phyloP scores from a whole-genome alignment of 108 stramenopile species.

The Cyclotella atomus region DNA sequence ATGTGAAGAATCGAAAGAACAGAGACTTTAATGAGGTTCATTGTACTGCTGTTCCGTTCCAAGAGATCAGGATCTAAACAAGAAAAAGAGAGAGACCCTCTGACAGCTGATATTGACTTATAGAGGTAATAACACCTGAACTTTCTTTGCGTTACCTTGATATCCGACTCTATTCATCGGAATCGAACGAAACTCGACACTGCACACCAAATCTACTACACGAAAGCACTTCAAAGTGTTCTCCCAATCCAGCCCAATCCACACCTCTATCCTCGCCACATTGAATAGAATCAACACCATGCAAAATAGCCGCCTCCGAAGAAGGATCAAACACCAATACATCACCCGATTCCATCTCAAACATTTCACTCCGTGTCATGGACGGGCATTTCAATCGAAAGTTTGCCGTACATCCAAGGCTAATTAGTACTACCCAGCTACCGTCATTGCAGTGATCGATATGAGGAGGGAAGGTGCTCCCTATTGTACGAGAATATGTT shows the following conservation, averaged over 20 bases:
- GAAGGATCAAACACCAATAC: constrained; percentile 23
- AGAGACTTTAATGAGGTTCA: not conserved
- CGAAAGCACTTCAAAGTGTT: not conserved
- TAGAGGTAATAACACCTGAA: not conserved
- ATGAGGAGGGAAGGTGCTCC: constrained; percentile 12
- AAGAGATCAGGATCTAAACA: too few relatives aligned
- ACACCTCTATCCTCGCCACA: not conserved
- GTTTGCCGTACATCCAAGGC: constrained; percentile 16
- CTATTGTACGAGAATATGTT: not conserved
- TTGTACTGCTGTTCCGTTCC: too few relatives aligned
- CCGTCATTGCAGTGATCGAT: constrained; percentile 25
- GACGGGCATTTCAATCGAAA: not conserved
- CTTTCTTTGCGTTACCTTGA: not conserved
- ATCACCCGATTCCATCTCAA: constrained; percentile 13
- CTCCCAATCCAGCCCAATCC: constrained; percentile 5
- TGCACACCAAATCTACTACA: constrained; percentile 19
- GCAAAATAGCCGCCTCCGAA: constrained; percentile 12
- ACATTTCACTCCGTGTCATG: not conserved
- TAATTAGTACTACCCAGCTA: constrained; percentile 12
- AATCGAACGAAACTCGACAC: constrained; percentile 20
- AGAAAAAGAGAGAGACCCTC: not conserved
- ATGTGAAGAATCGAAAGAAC: not conserved
- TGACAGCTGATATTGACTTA: not conserved
- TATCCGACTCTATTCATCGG: not conserved
- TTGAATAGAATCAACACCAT: constrained; percentile 8